Conservation (phyloP, 768 basidiomycete genomes). For the Rhizopogon vesiculosus region DNA sequence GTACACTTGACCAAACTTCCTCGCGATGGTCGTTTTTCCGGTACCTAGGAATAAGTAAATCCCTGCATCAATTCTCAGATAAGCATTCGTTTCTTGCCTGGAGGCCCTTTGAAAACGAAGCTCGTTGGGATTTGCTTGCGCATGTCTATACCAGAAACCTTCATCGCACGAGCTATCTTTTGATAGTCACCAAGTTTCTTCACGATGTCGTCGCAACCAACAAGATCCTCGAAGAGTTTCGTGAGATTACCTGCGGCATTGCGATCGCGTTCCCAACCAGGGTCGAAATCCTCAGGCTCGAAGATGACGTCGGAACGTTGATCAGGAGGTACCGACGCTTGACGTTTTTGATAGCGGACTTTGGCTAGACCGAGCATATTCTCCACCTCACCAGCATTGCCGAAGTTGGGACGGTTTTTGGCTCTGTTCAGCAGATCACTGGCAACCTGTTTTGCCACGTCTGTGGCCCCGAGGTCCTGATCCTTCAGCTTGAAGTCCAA, state of each 20-base stretch:
- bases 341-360: slow-evolving; percentile 38
- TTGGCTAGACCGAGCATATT: slow-evolving; percentile 53
- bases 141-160: slow-evolving; percentile 35
- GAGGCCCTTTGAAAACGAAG: slow-evolving; percentile 72
- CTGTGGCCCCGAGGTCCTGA: slow-evolving; percentile 54
- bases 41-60: slow-evolving; percentile 36
- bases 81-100: slow-evolving; percentile 35
- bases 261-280: slow-evolving; percentile 46
- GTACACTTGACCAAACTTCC: slow-evolving; percentile 60
- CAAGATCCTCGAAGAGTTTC: slow-evolving; percentile 57
- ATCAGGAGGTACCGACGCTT: slow-evolving; percentile 17
- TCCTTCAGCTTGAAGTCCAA: slow-evolving; percentile 51
- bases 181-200: slow-evolving; percentile 49
- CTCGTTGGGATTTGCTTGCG: slow-evolving; percentile 54
- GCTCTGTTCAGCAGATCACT: slow-evolving; percentile 36
- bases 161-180: slow-evolving; percentile 39
- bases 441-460: slow-evolving; percentile 52
- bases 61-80: neutral
- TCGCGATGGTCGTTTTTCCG: slow-evolving; percentile 58
- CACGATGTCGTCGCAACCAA: slow-evolving; percentile 55
- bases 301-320: slow-evolving; percentile 25
- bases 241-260: slow-evolving; percentile 46
- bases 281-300: slow-evolving; percentile 54
- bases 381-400: slow-evolving; percentile 62
- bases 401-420: slow-evolving; percentile 53